Evolutionary conservation across 2,329 filamentous ascomycete genomes (phyloP).

Genomic region (Didymella pinodella): DNA sequence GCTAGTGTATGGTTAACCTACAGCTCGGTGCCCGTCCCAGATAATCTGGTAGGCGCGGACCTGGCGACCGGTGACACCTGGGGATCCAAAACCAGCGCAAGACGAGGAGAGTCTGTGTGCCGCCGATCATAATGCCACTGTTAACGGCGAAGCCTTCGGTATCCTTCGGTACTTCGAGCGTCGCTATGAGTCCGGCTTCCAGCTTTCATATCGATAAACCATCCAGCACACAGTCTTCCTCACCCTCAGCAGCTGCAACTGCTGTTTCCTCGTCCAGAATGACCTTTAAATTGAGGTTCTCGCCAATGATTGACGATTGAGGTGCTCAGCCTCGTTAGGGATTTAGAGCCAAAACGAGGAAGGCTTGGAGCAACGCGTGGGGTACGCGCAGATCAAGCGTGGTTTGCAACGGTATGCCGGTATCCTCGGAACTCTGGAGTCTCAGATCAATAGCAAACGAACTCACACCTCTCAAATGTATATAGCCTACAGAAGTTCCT

Average conservation of each 20-base stretch:
- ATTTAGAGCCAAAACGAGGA: neutral
- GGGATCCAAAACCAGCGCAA: neutral
- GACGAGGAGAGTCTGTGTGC: neutral
- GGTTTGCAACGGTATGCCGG: constrained; percentile 1
- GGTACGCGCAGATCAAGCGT: neutral
- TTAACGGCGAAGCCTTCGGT: neutral
- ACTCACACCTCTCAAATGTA: neutral
- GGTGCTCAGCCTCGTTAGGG: neutral
- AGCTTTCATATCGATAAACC: neutral
- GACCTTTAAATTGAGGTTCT: neutral
- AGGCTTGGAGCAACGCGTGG: neutral
- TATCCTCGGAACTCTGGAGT: constrained; percentile 14
- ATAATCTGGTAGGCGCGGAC: neutral
- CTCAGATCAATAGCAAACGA: constrained; percentile 2
- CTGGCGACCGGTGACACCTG: neutral
- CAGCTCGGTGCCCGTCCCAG: neutral
- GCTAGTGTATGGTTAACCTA: neutral
- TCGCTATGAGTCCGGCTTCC: too few relatives aligned
- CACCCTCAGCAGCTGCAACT: neutral
- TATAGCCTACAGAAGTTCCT: constrained; percentile 9
- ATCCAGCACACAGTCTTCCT: neutral
- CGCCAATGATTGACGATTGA: neutral
- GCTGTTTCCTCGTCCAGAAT: neutral
- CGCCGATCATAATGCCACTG: neutral
- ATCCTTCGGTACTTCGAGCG: neutral